Evolutionary conservation across 208 protist genomes (phyloP).

Genomic region (Wallacemonas sp.): DNA sequence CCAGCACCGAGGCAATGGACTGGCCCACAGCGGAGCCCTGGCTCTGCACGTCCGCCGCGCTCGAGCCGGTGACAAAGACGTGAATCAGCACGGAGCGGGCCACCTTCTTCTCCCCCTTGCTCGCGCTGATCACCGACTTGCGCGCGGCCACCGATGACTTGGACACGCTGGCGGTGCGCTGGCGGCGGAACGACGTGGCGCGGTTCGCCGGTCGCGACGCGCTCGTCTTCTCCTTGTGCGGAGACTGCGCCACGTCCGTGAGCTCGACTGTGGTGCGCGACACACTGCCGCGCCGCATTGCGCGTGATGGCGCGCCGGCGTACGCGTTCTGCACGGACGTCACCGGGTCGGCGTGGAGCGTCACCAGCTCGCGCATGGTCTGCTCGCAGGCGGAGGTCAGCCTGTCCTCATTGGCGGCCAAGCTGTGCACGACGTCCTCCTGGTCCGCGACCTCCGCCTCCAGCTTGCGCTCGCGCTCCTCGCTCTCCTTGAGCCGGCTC

Average conservation of each 20-base stretch:
- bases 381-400: conserved; percentile 7
- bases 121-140: conserved; percentile 4
- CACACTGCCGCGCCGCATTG: conserved; percentile 15
- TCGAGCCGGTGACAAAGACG: conserved; percentile 27
- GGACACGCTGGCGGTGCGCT: conserved; percentile 11
- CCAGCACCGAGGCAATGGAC: conserved; percentile 39
- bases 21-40: conserved; percentile 34
- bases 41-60: conserved; percentile 17
- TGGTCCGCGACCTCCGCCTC: conserved; percentile 33
- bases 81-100: conserved; percentile 46
- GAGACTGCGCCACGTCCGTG: neutral
- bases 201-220: neutral
- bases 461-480: conserved; percentile 45
- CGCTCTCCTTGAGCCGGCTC: conserved; percentile 60
- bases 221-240: neutral
- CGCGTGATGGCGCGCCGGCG: conserved; percentile 19
- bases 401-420: neutral
- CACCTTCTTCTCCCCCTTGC: neutral
- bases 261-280: neutral
- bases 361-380: conserved; percentile 12
- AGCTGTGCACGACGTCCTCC: conserved; percentile 9
- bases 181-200: conserved; percentile 2
- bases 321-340: conserved; percentile 6
- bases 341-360: conserved; percentile 20
- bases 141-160: conserved; percentile 11